Base-by-base conservation (phyloP, 192 early-diverging fungal species). In the Coemansia sp. region DNA sequence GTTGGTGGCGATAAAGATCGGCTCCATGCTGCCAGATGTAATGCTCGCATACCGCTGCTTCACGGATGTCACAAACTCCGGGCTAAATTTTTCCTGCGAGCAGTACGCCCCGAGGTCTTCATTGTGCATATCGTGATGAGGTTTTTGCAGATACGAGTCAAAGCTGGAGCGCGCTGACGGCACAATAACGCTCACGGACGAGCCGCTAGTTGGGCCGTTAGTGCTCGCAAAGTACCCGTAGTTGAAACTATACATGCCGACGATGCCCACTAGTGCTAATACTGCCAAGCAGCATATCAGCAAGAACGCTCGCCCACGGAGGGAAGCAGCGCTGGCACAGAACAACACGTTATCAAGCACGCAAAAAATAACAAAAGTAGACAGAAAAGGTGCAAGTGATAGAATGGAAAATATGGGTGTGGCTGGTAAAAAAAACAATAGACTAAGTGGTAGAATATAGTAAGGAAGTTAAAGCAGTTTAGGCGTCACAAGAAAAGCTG, bases 1-100 rank as follows among this genome's bases (percentile, higher is more conserved):
- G 45, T 84, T 84, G 9, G 64, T 69, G 1, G 82, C 82, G 4
- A 84, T n/a, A 55, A 72, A 75, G 57, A 72, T 34, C 5, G 37
- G 69, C 12, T 36, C 48, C 0, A 37, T 41, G 6, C 10, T 39
- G 9, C 27, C 63, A 5, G 12, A 1, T 1, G 48, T 55, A 5
- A 73, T 31, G n/a, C 65, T 63, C 10, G 14, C 5, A 41, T 80
- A 80, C 15, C 73, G 60, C 5, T 62, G 32, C 15, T 58, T 55
- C 2, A 67, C 78, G 2, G 66, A 51, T 0, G 23, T 15, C 10
- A 72, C 10, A 31, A 72, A 66, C 15, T 53, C 55, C 12, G 44
- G 14, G 36, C 51, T 62, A 63, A 75, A 75, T 31, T 50, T 75
- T 1, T 31, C 14, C 38, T 46, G 55, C 17, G 42, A 42, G 62